Evolutionary conservation across 1,284 basidiomycete genomes (phyloP), one percentile per base, ranked within the genome.

Genomic region (Melampsora occidentalis): DNA sequence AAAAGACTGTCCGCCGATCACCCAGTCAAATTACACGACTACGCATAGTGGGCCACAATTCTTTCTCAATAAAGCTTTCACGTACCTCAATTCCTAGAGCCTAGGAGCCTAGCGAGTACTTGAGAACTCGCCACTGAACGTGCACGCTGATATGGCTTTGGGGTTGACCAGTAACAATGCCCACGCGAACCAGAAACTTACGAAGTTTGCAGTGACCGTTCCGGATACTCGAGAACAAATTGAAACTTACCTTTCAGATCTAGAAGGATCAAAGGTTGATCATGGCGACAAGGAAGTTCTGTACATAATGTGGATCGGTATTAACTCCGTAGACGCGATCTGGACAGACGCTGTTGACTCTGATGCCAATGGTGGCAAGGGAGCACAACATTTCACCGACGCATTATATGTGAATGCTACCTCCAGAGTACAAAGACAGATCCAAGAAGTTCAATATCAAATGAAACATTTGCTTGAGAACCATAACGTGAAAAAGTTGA

Each of bases 221-320:
- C 72, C 72, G 62, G 72, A 76, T 33, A 76, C 72, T 6, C 39
- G 72, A 25, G 33, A 53, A 48, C 72, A 76, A 33, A 69, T 69
- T 20, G 35, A 69, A 35, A 22, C 51, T 25, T 76, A 76, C 33
- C 35, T 62, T 22, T 28, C 42, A 10, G 72, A 69, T 53, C 61
- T 76, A 35, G 16, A 68, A 69, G 57, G 66, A 1, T 31, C 42
- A 20, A 62, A 49, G 28, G 57, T 76, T 25, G 39, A 76, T 6
- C 35, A 57, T 39, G 72, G 72, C 4, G 14, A 35, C 6, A 64
- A 64, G 18, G 66, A 62, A 33, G 72, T 76, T 28, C 49, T 76
- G 20, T 57, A 68, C 25, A 46, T 76, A 18, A 68, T 59, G 42
- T 76, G 72, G 72, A 57, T 76, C 9, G 72, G 72, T 18, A 76